phyloP scores from a whole-genome alignment of 2,329 filamentous ascomycete species.

The Fusarium denticulatum region DNA sequence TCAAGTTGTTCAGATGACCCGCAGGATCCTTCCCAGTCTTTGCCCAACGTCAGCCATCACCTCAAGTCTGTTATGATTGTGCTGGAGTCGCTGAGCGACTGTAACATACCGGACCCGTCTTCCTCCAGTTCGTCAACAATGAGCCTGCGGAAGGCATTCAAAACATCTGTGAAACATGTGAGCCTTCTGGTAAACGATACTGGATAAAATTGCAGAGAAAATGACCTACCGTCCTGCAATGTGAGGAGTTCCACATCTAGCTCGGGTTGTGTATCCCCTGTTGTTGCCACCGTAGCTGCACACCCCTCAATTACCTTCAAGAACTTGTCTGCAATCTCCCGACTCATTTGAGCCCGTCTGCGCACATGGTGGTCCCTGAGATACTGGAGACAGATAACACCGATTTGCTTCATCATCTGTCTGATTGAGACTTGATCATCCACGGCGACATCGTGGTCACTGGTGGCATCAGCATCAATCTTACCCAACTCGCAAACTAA shows the following conservation, averaged over 20 bases:
- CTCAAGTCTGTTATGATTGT: slow-evolving; percentile 40
- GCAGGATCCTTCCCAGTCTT: slow-evolving; percentile 66
- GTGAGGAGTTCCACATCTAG: slow-evolving; percentile 43
- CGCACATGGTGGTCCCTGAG: slow-evolving; percentile 59
- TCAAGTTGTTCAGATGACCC: slow-evolving; percentile 66
- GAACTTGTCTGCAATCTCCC: slow-evolving; percentile 55
- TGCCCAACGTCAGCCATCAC: slow-evolving; percentile 38
- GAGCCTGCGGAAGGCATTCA: slow-evolving; percentile 62
- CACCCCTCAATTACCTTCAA: slow-evolving; percentile 57
- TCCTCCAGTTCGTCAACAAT: slow-evolving; percentile 67
- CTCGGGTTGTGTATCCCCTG: slow-evolving; percentile 47
- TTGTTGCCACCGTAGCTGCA: slow-evolving; percentile 48
- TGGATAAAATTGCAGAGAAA: not conserved
- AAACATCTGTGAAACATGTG: slow-evolving; percentile 47
- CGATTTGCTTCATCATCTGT: slow-evolving; percentile 52
- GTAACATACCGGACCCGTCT: slow-evolving; percentile 66
- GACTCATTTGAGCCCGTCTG: slow-evolving; percentile 53
- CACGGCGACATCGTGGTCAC: slow-evolving; percentile 44
- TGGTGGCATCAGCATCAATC: slow-evolving; percentile 37
- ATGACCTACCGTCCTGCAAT: slow-evolving; percentile 43
- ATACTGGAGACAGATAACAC: slow-evolving; percentile 57
- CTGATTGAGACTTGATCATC: slow-evolving; percentile 38
- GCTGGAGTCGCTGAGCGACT: slow-evolving; percentile 42
- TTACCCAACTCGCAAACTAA: slow-evolving; percentile 56
- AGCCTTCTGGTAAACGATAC: slow-evolving; percentile 20